phyloP scores from a whole-genome alignment of 495 filamentous ascomycete species.

The Trichoderma orchidacearum region DNA sequence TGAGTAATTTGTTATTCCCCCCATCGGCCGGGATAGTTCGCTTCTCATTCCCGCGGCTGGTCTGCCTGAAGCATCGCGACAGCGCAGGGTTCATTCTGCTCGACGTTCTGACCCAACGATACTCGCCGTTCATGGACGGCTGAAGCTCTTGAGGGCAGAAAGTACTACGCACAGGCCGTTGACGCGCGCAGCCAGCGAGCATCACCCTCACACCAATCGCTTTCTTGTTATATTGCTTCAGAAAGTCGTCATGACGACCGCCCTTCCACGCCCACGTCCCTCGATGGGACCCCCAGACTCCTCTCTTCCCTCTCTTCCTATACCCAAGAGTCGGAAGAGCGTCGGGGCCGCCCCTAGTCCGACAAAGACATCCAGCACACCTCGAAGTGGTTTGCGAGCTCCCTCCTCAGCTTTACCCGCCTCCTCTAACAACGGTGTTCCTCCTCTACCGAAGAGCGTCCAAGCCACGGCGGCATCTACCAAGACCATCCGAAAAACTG shows the following conservation, averaged over 20 bases:
- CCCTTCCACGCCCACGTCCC: conserved; percentile 51
- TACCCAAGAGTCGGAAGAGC: conserved; percentile 57
- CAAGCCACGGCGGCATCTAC: conserved; percentile 24
- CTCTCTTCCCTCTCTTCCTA: conserved; percentile 55
- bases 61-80: not conserved
- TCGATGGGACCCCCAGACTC: conserved; percentile 49
- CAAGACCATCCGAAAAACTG: conserved; percentile 64
- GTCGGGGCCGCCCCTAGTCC: conserved; percentile 31
- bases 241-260: conserved; percentile 37
- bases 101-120: not conserved
- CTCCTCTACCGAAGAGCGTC: conserved; percentile 23
- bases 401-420: conserved; percentile 40
- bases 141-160: not conserved
- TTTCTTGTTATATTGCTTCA: not conserved
- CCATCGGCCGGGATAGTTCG: not conserved
- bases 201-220: not conserved
- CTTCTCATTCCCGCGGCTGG: not conserved
- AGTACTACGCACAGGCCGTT: not conserved
- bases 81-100: not conserved
- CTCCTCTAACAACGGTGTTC: conserved; percentile 32
- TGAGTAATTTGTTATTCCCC: not conserved
- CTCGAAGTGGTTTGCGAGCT: conserved; percentile 45
- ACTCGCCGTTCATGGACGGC: not conserved
- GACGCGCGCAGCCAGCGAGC: not conserved
- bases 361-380: conserved; percentile 29